These are phyloP conservation scores for Mytilinidion resinicola DNA, from an alignment of 495 filamentous ascomycete genomes.

Conservation along the genomic window DNA sequence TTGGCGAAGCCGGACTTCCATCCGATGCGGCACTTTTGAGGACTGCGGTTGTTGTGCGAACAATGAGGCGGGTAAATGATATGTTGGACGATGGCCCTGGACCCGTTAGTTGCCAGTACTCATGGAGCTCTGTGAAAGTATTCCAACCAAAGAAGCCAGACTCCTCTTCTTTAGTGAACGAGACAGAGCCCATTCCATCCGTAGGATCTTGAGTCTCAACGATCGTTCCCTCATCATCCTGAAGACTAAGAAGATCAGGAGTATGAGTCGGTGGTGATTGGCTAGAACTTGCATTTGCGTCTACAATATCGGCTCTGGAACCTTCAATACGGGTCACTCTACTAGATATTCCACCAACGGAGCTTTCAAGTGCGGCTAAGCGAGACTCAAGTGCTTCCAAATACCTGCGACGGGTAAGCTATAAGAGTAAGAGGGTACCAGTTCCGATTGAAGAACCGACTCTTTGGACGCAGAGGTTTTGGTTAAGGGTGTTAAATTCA, in stretches of 20 bases:
- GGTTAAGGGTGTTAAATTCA: slow-evolving; percentile 33
- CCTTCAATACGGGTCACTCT: too few relatives aligned
- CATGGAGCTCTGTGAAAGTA: too few relatives aligned
- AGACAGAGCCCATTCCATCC: slow-evolving; percentile 41
- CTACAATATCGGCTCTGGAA: too few relatives aligned
- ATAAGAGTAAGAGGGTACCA: background rate
- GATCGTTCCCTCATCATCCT: slow-evolving; percentile 23
- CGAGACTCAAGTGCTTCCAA: background rate
- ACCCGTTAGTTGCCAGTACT: too few relatives aligned
- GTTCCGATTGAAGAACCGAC: background rate
- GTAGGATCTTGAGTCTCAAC: slow-evolving; percentile 21
- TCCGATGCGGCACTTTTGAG: too few relatives aligned
- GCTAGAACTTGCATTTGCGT: too few relatives aligned
- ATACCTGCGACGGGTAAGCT: background rate
- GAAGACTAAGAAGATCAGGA: background rate
- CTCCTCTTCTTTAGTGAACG: slow-evolving; percentile 42
- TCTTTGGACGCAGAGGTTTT: slow-evolving; percentile 34
- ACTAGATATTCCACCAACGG: too few relatives aligned
- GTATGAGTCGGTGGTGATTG: too few relatives aligned
- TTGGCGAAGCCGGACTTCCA: background rate
- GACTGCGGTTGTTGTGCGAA: slow-evolving; percentile 20
- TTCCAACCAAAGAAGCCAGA: slow-evolving; percentile 40
- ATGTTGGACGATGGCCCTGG: slow-evolving; percentile 44
- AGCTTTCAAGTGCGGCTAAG: too few relatives aligned
- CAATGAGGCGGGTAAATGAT: slow-evolving; percentile 41